phyloP scores from a whole-genome alignment of 2,329 filamentous ascomycete genomes.

The Penicillium sp. region DNA sequence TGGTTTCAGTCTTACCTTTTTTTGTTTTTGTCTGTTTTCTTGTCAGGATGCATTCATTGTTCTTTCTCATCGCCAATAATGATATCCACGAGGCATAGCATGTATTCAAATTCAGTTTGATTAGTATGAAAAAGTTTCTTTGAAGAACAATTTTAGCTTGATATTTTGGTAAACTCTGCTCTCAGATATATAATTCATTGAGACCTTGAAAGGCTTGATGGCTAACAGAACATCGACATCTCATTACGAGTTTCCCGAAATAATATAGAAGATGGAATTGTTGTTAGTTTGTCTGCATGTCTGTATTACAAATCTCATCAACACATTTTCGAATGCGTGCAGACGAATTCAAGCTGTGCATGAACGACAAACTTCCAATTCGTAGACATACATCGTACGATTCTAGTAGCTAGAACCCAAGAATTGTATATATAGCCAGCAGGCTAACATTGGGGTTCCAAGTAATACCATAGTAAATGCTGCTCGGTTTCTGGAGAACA shows the following conservation, averaged over 20 bases:
- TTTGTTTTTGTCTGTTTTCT: not conserved
- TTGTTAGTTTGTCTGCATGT: not conserved
- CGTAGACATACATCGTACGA: not conserved
- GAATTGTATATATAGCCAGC: not conserved
- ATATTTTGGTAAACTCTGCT: no score
- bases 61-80: slow-evolving; percentile 4
- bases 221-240: no score
- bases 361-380: not conserved
- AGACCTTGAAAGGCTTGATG: not conserved
- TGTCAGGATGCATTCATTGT: not conserved
- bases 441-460: not conserved
- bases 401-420: not conserved
- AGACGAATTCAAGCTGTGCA: not conserved
- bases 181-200: not conserved
- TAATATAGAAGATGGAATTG: not conserved
- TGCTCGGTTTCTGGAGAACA: not conserved
- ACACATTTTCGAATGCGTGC: not conserved
- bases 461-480: not conserved
- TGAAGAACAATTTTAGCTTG: no score
- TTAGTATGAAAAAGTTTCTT: not conserved
- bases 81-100: slow-evolving; percentile 13
- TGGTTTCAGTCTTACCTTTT: not conserved
- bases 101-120: not conserved
- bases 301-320: not conserved
- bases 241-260: no score